phyloP scores from a whole-genome alignment of 2,329 filamentous ascomycete genomes.

The Pseudomassariella vexata region DNA sequence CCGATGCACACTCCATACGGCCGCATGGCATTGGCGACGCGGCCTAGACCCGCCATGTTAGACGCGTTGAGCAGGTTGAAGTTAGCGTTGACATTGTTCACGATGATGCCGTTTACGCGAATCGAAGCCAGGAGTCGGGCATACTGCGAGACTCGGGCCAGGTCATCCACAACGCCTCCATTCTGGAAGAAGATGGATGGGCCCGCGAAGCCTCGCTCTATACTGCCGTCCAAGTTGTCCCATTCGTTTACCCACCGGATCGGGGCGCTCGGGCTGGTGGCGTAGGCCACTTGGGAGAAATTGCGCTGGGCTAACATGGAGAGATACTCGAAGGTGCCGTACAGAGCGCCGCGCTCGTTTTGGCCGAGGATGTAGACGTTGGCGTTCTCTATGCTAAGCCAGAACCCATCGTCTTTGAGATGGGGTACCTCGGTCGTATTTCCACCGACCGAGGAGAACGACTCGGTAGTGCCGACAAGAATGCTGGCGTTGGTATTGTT shows the following conservation, averaged over 20 bases:
- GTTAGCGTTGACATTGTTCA: conserved; percentile 72
- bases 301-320: conserved; percentile 43
- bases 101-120: conserved; percentile 58
- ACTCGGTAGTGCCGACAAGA: conserved; percentile 42
- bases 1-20: conserved; percentile 63
- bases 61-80: conserved; percentile 44
- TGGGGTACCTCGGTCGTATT: conserved; percentile 24
- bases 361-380: conserved; percentile 54
- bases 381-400: conserved; percentile 41
- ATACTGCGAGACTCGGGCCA: conserved; percentile 55
- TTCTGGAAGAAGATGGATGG: conserved; percentile 62
- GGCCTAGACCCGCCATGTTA: conserved; percentile 56
- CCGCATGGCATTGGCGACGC: conserved; percentile 59
- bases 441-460: conserved; percentile 32
- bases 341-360: conserved; percentile 62
- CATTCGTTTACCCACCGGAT: conserved; percentile 68
- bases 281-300: conserved; percentile 43
- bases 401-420: conserved; percentile 55
- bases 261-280: conserved; percentile 40
- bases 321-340: conserved; percentile 65
- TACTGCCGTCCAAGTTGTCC: conserved; percentile 64
- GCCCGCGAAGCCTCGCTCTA: conserved; percentile 65
- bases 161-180: conserved; percentile 48
- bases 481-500: conserved; percentile 25
- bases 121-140: conserved; percentile 62